phyloP scores from a whole-genome alignment of 345 rosid genomes.

The Cardamine occulta region DNA sequence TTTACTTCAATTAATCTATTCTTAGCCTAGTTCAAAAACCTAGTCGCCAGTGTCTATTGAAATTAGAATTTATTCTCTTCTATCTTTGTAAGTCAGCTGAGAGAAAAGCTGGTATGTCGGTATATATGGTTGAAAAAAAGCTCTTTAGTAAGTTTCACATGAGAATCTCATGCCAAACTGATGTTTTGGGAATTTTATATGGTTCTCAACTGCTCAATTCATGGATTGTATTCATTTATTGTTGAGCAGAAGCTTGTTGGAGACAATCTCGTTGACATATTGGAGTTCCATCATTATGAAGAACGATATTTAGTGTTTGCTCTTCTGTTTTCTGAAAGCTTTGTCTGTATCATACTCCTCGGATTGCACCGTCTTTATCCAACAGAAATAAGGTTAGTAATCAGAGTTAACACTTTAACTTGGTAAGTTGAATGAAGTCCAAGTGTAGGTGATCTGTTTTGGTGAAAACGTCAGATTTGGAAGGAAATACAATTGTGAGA shows the following conservation, averaged over 20 bases:
- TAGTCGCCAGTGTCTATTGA: neutral
- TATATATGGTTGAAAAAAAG: neutral
- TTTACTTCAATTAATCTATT: neutral
- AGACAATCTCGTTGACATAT: slow-evolving; percentile 77
- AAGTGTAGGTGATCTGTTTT: slow-evolving; percentile 24
- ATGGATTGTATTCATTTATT: slow-evolving; percentile 17
- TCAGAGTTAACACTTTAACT: neutral
- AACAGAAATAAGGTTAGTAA: slow-evolving; percentile 43
- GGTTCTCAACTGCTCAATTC: neutral
- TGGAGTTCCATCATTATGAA: slow-evolving; percentile 67
- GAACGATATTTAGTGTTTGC: slow-evolving; percentile 83
- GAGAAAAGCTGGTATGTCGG: neutral
- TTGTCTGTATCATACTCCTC: slow-evolving; percentile 75
- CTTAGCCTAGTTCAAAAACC: neutral
- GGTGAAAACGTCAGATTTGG: slow-evolving; percentile 55
- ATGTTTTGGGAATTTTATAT: neutral
- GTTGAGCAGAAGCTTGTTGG: slow-evolving; percentile 66
- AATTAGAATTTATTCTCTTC: neutral
- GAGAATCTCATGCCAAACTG: slow-evolving; percentile 8
- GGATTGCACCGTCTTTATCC: slow-evolving; percentile 56
- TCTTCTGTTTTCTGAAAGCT: slow-evolving; percentile 73
- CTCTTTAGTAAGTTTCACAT: neutral
- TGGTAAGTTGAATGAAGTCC: neutral
- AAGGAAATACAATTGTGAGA: slow-evolving; percentile 60
- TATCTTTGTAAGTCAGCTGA: slow-evolving; percentile 8